Percentiles rank a stretch among this genome's conserved stretches.
Conservation (phyloP, 208 protist genomes). For the Crithidia thermophila region DNA sequence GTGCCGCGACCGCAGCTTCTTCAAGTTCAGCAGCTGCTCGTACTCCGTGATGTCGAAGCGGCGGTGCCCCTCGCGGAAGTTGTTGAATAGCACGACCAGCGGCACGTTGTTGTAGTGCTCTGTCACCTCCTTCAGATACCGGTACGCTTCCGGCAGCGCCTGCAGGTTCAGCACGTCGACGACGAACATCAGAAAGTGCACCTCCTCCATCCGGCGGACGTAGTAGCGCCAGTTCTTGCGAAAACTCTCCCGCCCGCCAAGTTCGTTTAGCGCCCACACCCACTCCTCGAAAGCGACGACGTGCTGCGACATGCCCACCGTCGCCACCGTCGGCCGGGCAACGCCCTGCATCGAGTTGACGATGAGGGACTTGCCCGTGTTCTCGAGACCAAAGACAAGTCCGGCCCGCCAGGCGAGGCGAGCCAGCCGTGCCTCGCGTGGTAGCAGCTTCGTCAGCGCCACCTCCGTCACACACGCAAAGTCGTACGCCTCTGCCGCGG, state of each 20-base stretch:
- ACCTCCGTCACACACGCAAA: conserved; percentile 62
- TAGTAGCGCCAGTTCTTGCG: conserved; percentile 85
- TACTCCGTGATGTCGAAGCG: conserved; percentile 45
- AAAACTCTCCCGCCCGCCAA: conserved; percentile 86
- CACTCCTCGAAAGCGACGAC: conserved; percentile 84
- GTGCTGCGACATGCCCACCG: conserved; percentile 73
- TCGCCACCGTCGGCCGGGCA: conserved; percentile 67
- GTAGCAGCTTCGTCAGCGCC: conserved; percentile 73
- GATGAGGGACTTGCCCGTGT: conserved; percentile 87
- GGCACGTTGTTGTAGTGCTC: conserved; percentile 53
- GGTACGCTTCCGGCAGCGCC: conserved; percentile 41
- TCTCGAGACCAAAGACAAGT: conserved; percentile 75
- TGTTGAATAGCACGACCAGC: conserved; percentile 85
- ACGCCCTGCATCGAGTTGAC: conserved; percentile 73
- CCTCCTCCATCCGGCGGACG: conserved; percentile 49
- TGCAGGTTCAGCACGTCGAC: conserved; percentile 61
- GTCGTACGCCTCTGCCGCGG: conserved; percentile 39
- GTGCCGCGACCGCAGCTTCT: conserved; percentile 45
- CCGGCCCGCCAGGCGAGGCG: conserved; percentile 61
- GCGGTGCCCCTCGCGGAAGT: conserved; percentile 56
- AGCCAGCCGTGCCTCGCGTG: conserved; percentile 63
- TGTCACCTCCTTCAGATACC: conserved; percentile 69
- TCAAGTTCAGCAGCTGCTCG: conserved; percentile 39
- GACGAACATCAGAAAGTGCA: conserved; percentile 85
- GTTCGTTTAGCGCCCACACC: conserved; percentile 79